These are phyloP conservation scores for Podospora fimiseda DNA, from an alignment of 495 filamentous ascomycete species.

Conservation along the genomic window DNA sequence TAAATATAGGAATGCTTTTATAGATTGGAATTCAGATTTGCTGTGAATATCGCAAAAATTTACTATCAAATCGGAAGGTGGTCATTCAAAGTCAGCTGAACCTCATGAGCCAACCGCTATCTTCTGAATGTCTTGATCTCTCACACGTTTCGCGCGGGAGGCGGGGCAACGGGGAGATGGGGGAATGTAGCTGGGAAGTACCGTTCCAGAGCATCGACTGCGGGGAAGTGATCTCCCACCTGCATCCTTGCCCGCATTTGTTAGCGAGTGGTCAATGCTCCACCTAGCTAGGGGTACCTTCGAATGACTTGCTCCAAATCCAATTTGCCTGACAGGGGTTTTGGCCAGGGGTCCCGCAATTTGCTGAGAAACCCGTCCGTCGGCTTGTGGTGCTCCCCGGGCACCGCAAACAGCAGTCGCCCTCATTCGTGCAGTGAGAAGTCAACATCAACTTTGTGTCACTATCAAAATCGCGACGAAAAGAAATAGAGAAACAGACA, in stretches of 20 bases:
- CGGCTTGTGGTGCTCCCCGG: not conserved
- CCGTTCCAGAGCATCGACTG: not conserved
- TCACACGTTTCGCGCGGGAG: not conserved
- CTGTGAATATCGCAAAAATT: no score
- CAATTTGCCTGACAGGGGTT: not conserved
- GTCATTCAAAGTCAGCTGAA: not conserved
- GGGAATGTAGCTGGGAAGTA: not conserved
- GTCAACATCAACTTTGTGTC: not conserved
- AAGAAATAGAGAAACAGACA: no score
- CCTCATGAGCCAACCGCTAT: not conserved
- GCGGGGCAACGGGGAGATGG: not conserved
- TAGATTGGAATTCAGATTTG: no score
- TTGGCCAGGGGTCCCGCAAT: not conserved
- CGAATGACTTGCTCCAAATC: not conserved
- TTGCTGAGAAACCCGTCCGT: not conserved
- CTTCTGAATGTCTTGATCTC: not conserved
- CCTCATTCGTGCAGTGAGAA: not conserved
- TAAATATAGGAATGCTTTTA: no score
- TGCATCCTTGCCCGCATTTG: not conserved
- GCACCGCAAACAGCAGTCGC: not conserved
- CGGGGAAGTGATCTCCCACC: not conserved
- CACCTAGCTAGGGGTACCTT: not conserved
- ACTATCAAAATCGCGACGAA: not conserved
- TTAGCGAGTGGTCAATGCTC: not conserved
- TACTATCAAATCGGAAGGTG: no score